Percentiles rank a stretch among this genome's conserved stretches.
Conservation (phyloP, 305 asterid genomes). For the Rubia occidens region DNA sequence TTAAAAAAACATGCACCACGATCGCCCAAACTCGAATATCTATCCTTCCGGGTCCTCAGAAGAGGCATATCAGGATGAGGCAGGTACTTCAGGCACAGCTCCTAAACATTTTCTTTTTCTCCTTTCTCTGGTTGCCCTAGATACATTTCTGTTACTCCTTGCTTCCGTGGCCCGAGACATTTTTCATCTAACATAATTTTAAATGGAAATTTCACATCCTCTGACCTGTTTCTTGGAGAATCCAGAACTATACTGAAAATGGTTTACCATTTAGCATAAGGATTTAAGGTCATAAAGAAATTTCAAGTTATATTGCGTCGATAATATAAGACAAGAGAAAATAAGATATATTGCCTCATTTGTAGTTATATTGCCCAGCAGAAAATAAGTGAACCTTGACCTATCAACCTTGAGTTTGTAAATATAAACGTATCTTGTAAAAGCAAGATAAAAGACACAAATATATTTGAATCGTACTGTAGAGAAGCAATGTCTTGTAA, state of each 20-base stretch:
- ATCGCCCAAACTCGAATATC: no score
- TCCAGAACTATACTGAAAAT: background rate
- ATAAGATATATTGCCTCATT: no score
- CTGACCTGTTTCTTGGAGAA: background rate
- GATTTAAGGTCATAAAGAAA: no score
- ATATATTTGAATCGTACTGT: slow-evolving; percentile 76
- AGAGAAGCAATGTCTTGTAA: slow-evolving; percentile 41
- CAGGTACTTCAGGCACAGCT: background rate
- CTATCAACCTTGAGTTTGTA: background rate
- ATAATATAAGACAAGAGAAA: no score
- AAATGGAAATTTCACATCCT: background rate
- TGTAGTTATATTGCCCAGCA: background rate
- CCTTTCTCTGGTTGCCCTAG: no score
- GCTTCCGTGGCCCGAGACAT: background rate
- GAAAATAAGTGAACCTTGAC: background rate
- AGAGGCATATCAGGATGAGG: no score
- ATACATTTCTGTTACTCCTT: background rate
- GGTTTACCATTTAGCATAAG: background rate
- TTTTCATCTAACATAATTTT: no score
- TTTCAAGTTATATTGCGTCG: no score
- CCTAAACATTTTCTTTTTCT: no score
- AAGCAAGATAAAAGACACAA: slow-evolving; percentile 9
- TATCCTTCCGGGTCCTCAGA: no score
- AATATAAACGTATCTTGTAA: background rate
- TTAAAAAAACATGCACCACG: no score